phyloP scores from a whole-genome alignment of 1,284 basidiomycete genomes.

The Farysia itapuensis region DNA sequence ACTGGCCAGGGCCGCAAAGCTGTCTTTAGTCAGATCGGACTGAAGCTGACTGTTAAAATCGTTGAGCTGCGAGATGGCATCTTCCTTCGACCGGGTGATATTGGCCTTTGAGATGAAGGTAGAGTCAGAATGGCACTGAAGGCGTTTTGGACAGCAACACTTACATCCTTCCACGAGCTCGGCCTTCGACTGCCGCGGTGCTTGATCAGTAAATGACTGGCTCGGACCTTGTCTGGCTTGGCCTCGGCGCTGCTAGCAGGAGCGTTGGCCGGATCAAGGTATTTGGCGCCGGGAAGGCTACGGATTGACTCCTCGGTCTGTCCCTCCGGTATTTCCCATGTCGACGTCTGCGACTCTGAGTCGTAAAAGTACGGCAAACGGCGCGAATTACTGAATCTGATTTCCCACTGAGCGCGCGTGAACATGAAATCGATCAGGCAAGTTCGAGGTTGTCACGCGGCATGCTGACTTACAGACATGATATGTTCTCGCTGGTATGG shows the following conservation, averaged over 20 bases:
- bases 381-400: constrained; percentile 73
- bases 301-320: constrained; percentile 63
- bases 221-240: constrained; percentile 71
- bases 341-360: constrained; percentile 69
- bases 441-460: no score
- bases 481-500: no score
- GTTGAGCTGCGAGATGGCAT: constrained; percentile 76
- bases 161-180: constrained; percentile 62
- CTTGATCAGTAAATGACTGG: constrained; percentile 93
- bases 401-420: constrained; percentile 55
- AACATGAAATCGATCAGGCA: no score
- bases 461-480: no score
- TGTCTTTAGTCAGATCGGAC: constrained; percentile 35
- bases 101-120: no score
- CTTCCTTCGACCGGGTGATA: constrained; percentile 86
- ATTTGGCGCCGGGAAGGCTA: constrained; percentile 49
- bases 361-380: constrained; percentile 89
- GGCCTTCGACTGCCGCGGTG: constrained; percentile 83
- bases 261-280: constrained; percentile 40
- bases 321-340: constrained; percentile 77
- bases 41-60: constrained; percentile 42
- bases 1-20: constrained; percentile 50
- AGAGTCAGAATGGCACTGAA: background rate
- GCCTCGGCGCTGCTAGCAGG: constrained; percentile 37
- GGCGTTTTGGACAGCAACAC: background rate